Base-by-base conservation (phyloP, 2,329 filamentous ascomycete species). In the Sclerotinia subarctica region DNA sequence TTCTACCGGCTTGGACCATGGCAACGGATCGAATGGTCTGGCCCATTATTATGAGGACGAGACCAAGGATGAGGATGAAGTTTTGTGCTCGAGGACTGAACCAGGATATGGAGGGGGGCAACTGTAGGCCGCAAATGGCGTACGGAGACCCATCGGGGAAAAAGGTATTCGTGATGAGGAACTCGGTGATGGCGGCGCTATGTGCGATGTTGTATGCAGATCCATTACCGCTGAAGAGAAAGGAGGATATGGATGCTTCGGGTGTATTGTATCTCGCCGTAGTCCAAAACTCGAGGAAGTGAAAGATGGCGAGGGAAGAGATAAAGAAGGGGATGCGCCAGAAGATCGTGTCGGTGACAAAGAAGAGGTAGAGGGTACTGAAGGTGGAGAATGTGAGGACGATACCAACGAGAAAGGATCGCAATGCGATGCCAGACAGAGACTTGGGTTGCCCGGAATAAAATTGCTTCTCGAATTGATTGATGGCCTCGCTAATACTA, bases 251-350 rank as follows among this genome's bases (percentile, higher is more conserved):
- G 32, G 84, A 86, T 26, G 92, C 92, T 64, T 88, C 84, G 21
- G 85, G 83, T 0, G 92, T 92, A 79, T 98, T 98, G 81, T 91
- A 92, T 67, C 84, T 82, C 11, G 94, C 94, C 0, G 94, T 97
- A 44, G 89, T 92, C 84, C 89, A 96, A 83, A 94, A 99, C 80
- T 99, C 95, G 78, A 98, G 88, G 80, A 97, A 98, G 82, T 99
- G 95, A 81, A 98, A 98, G 42, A 90, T 74, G 35, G 89, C 85
- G 59, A 98, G 88, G 19, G 88, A 82, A 64, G 81, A 81, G 59
- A 90, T 76, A 81, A 94, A 94, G 77, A 89, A 87, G 42, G 87
- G 85, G 10, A 85, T 77, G 68, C 88, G 86, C 87, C 87, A 90
- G 67, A 85, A 78, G 0, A 72, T 65, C 1, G 60, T 62, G 0